Percentiles rank a stretch among this genome's conserved stretches.
These are phyloP conservation scores for Pyricularia sp. DNA, from an alignment of 2,329 filamentous ascomycete species.

Conservation along the genomic window DNA sequence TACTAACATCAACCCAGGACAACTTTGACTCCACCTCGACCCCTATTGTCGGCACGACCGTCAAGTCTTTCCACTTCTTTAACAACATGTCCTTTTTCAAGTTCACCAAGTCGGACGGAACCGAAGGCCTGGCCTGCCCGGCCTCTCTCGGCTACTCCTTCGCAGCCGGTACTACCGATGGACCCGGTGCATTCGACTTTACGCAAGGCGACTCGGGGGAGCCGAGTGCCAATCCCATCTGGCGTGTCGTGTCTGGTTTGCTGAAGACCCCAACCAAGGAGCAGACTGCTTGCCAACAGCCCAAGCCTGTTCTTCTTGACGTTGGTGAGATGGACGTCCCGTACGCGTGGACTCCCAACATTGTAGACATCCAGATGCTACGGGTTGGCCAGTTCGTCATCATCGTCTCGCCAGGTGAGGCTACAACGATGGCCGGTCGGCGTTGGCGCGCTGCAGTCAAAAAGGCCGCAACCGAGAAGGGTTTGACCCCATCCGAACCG, in stretches of 20 bases:
- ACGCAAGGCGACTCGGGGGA: constrained; percentile 65
- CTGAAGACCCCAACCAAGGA: constrained; percentile 54
- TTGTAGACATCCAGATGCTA: constrained; percentile 74
- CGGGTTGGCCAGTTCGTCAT: constrained; percentile 76
- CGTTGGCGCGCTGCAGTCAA: constrained; percentile 67
- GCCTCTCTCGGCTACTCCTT: constrained; percentile 87
- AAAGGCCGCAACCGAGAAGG: constrained; percentile 28
- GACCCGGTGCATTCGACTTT: constrained; percentile 85
- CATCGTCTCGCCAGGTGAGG: constrained; percentile 75
- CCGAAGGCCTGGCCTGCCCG: constrained; percentile 60
- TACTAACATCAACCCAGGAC: constrained; percentile 30
- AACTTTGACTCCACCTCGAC: constrained; percentile 32
- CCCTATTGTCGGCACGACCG: constrained; percentile 46
- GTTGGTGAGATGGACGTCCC: constrained; percentile 64
- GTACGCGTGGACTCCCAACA: constrained; percentile 79
- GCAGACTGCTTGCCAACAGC: constrained; percentile 62
- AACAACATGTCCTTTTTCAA: constrained; percentile 66
- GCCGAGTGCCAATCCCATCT: constrained; percentile 61
- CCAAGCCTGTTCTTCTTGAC: constrained; percentile 77
- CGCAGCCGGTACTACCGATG: constrained; percentile 83
- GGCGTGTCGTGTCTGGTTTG: constrained; percentile 58
- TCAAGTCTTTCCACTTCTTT: constrained; percentile 77
- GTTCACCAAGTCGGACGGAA: constrained; percentile 61
- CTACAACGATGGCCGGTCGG: constrained; percentile 81
- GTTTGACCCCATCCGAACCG: constrained; percentile 35